phyloP scores from a whole-genome alignment of 1,284 basidiomycete genomes.

The Rhizoctonia solani region DNA sequence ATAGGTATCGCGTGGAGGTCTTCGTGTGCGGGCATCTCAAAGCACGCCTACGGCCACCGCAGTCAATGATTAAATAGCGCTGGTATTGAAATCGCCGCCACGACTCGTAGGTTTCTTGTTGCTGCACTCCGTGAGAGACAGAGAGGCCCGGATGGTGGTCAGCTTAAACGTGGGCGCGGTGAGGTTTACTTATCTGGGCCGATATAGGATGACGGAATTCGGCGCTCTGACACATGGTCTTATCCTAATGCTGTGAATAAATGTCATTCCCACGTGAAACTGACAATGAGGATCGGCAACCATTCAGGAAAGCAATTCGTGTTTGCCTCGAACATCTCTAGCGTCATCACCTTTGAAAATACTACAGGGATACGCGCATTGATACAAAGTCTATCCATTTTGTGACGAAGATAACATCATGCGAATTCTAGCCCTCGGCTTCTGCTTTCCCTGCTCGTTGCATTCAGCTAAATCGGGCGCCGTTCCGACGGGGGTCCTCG shows the following conservation, averaged over 20 bases:
- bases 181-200: constrained; percentile 5
- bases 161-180: constrained; percentile 15
- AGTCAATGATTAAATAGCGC: neutral
- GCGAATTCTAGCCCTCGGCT: neutral
- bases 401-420: neutral
- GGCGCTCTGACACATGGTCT: constrained; percentile 15
- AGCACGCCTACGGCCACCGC: neutral
- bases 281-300: no score
- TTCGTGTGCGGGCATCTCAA: constrained; percentile 18
- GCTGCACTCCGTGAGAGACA: no score
- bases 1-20: constrained; percentile 32
- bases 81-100: neutral
- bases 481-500: neutral
- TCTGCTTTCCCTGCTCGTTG: neutral
- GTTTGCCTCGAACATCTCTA: neutral
- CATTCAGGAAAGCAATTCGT: neutral
- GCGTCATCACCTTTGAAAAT: no score
- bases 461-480: neutral
- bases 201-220: constrained; percentile 1
- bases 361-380: no score
- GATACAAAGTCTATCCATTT: constrained; percentile 2
- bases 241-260: neutral
- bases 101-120: neutral
- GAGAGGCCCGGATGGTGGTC: neutral
- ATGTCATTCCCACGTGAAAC: constrained; percentile 8